These are phyloP conservation scores for Hypoxylon perforatum DNA, from an alignment of 495 filamentous ascomycete species.

Conservation along the genomic window DNA sequence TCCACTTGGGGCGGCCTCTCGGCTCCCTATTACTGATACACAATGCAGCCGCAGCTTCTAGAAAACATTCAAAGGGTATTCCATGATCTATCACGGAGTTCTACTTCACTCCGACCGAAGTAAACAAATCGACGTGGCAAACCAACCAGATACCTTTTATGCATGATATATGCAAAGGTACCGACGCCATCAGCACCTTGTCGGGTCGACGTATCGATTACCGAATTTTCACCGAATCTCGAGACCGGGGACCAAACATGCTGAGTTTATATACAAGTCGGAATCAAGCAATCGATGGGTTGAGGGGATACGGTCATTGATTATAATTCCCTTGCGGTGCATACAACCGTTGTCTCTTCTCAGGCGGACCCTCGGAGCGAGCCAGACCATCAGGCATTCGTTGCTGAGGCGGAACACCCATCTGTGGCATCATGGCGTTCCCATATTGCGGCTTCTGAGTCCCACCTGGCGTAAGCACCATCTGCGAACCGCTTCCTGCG, in stretches of 20 bases:
- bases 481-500: conserved; percentile 51
- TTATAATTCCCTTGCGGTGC: conserved; percentile 50
- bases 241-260: conserved; percentile 22
- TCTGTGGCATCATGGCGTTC: conserved; percentile 47
- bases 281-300: conserved; percentile 25
- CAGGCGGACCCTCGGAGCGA: conserved; percentile 45
- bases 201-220: conserved; percentile 20
- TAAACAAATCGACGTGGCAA: conserved; percentile 9
- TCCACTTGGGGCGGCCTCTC: not conserved
- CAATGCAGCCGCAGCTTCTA: conserved; percentile 22
- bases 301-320: conserved; percentile 23
- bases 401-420: conserved; percentile 42
- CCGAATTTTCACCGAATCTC: conserved; percentile 15
- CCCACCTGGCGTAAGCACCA: conserved; percentile 58
- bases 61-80: conserved; percentile 41
- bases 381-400: conserved; percentile 47
- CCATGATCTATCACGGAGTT: conserved; percentile 39
- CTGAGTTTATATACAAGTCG: conserved; percentile 44
- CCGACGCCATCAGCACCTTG: conserved; percentile 12
- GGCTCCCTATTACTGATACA: conserved; percentile 29
- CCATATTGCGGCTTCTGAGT: conserved; percentile 52
- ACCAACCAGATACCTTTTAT: conserved; percentile 6
- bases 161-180: conserved; percentile 23
- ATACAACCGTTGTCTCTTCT: conserved; percentile 54
- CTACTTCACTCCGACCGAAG: conserved; percentile 25